These are phyloP conservation scores for Penstemon davidsonii DNA, from an alignment of 257 asterid genomes.

Conservation along the genomic window DNA sequence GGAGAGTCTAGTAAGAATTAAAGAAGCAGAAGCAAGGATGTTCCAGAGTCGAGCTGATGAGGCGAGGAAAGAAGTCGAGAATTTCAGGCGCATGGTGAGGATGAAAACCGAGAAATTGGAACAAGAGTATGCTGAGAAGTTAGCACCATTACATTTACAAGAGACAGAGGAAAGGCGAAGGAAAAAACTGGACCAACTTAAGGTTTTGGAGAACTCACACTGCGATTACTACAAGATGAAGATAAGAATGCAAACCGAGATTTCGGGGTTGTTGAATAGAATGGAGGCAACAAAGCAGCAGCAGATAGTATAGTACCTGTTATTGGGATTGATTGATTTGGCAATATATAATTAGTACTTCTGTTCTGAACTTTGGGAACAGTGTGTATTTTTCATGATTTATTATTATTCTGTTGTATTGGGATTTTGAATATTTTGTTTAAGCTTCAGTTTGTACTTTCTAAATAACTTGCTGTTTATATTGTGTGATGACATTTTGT, in stretches of 20 bases:
- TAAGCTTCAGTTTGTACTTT: not conserved
- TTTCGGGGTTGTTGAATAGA: constrained; percentile 81
- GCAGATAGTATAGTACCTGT: constrained; percentile 48
- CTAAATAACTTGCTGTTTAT: too few relatives aligned
- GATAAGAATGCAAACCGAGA: constrained; percentile 84
- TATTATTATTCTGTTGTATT: not conserved
- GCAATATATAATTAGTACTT: too few relatives aligned
- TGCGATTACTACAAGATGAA: constrained; percentile 83
- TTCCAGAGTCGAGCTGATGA: constrained; percentile 79
- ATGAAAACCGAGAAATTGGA: constrained; percentile 61
- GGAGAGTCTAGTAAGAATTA: constrained; percentile 68
- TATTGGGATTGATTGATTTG: not conserved
- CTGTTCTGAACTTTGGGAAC: too few relatives aligned
- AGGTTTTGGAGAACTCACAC: constrained; percentile 67
- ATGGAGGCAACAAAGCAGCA: constrained; percentile 88
- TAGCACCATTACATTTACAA: constrained; percentile 52
- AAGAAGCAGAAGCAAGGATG: constrained; percentile 92
- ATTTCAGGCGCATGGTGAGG: constrained; percentile 54
- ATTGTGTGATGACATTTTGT: too few relatives aligned
- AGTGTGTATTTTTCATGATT: not conserved
- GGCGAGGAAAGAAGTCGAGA: constrained; percentile 71
- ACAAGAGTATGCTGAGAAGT: constrained; percentile 59
- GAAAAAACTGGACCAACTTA: constrained; percentile 72
- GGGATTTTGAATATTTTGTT: not conserved
- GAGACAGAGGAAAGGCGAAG: constrained; percentile 74